Base-by-base conservation (phyloP, 129 eudicot genomes). In the Flaveria trinervia region DNA sequence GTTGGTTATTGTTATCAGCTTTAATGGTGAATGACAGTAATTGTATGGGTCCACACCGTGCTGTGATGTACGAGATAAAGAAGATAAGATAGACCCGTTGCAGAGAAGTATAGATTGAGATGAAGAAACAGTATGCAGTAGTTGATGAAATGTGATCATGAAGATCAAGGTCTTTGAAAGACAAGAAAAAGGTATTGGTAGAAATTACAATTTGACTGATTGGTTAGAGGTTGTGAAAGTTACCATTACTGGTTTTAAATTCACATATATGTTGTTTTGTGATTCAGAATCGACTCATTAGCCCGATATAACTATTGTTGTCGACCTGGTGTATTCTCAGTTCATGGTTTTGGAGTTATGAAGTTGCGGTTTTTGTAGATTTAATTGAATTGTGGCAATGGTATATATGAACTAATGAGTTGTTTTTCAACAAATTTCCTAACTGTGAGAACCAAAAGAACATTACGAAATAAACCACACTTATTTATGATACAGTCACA, bases 121-220 rank as follows among this genome's bases (percentile, higher is more conserved):
- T 55, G 20, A 55, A 18, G 28, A 33, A 55, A n/a, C n/a, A n/a
- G n/a, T n/a, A n/a, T n/a, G 82, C 85, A 9, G 92, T 87, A 22
- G 81, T 89, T 74, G 93, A 87, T 76, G 91, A 76, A 23, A 89
- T 77, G 93, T 89, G 33, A 72, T 92, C 44, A 87, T 90, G 51
- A 92, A 88, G 83, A 84, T 92, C 96, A 2, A 83, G 85, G 73
- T 88, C 88, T 51, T 65, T 13, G 43, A 61, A 61, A 30, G 36
- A 30, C 36, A 30, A 30, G 36, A 30, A 30, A 30, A 30, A 61
- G 65, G 36, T 36, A 59, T 22, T 9, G 65, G 65, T 59, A 9
- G 33, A 23, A 59, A 15, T 33, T 22, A 26, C 41, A 26, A 13
- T 5, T 26, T 25, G 43, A 26, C 43, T 61, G 17, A 61, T 13